These are phyloP conservation scores for Ophiostoma sp. DNA, from an alignment of 2,329 filamentous ascomycete genomes.

Conservation along the genomic window DNA sequence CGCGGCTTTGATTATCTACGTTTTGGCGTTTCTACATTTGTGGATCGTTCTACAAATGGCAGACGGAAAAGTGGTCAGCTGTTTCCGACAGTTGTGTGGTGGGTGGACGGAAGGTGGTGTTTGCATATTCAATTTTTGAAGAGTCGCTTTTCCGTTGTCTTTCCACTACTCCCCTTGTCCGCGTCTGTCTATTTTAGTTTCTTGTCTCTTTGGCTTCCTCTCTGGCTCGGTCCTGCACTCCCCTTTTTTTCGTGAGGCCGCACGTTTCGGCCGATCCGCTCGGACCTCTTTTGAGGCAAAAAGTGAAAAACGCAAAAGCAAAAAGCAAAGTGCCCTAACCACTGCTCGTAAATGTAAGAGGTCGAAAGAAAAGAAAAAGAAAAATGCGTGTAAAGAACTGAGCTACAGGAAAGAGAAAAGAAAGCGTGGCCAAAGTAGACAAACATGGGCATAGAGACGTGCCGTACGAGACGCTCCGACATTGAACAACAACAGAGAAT, in stretches of 20 bases:
- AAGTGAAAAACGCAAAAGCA: too few species aligned
- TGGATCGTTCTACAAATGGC: neutral
- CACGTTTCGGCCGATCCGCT: conserved; percentile 24
- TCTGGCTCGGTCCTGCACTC: neutral
- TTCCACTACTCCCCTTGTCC: neutral
- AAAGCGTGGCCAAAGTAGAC: neutral
- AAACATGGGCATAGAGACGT: neutral
- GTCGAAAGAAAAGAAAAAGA: neutral
- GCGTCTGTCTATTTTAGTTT: neutral
- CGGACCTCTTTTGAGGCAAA: conserved; percentile 17
- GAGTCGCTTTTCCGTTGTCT: neutral
- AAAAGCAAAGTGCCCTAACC: neutral
- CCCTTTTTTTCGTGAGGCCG: conserved; percentile 17
- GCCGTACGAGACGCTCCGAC: neutral
- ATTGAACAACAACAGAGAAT: neutral
- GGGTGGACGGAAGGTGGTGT: neutral
- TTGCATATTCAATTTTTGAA: neutral
- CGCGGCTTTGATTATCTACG: too few species aligned
- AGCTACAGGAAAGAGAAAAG: neutral
- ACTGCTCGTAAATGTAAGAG: neutral
- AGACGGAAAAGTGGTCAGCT: neutral
- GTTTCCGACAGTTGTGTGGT: neutral
- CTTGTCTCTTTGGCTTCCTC: neutral
- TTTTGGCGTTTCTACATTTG: neutral
- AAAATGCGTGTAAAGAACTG: neutral